Base-by-base conservation (phyloP, 2,329 filamentous ascomycete genomes). In the Cladosporium sp. region DNA sequence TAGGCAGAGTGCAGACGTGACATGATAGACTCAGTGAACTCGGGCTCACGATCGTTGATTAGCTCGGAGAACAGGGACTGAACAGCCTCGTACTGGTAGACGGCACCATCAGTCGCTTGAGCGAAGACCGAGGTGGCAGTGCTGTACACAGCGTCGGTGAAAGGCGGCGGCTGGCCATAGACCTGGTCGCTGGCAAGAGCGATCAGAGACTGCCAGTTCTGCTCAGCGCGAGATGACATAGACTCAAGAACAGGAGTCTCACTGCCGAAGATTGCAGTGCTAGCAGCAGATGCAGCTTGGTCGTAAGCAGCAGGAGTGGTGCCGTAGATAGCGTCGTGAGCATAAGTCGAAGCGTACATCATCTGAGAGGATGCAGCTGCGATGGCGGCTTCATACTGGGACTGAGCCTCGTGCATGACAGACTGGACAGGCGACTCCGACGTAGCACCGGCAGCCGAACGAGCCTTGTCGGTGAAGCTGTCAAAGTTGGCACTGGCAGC, bases 1-100 rank as follows among this genome's bases (percentile, higher is more conserved):
- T 93, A 94, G 0, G 85, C 88, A 3, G 82, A 86, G 57, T 83
- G 83, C 12, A 96, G 79, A 52, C 88, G 83, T 53, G 78, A 84
- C 73, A 91, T 84, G 3, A 93, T 87, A 59, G 88, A 91, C 67
- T 95, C 89, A 0, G 87, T 91, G 66, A 91, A 95, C 13, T 86
- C 84, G 0, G 89, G 86, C 69, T 95, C 90, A 70, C 87, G 90
- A 54, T 89, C 91, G 39, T 81, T 75, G 13, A 96, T 78, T 1
- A 95, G 77, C 71, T 95, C 90, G 1, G 87, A 88, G 13, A 96
- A 80, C 1, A 94, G 80, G 12, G 82, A 83, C 68, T 86, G 85
- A 4, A 95, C 81, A 24, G 84, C 84, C 4, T 82, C 81, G 64
- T 90, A 92, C 65, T 90, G 87, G 48, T 81, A 78, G 5, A 78